Evolutionary conservation across 2,329 filamentous ascomycete genomes (phyloP), one percentile per base, ranked within the genome.

Genomic region (Simplicillium sp.): DNA sequence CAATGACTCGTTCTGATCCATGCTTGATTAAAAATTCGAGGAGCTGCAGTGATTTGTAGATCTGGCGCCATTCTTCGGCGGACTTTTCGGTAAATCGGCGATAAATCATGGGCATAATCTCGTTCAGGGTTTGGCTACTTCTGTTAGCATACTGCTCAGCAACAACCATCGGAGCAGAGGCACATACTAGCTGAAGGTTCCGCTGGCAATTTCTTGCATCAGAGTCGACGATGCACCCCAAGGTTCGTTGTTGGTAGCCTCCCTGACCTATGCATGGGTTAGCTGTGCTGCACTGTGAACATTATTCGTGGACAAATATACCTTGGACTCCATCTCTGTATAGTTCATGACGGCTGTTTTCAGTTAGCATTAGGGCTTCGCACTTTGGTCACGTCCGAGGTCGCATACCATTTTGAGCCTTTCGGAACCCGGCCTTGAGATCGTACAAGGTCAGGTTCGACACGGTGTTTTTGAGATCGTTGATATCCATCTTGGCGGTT

Each of bases 101-200:
- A 71, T 98, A 98, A 58, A 98, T 95, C 87, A 98, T 92, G 50
- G 92, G 92, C 92, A 98, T 98, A 60, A 98, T 97, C 65, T 98
- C 92, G 64, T 97, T 97, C 43, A 98, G 80, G 39, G 89, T 79
- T 79, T 95, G 88, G 61, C 90, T 96, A 58, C 43, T 34, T 14
- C 36, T 13, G 53, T 56, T 40, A 56, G 44, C 37, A 35, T 20
- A 40, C 41, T 37, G 29, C n/a, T 25, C 20, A 25, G 20, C 6
- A 9, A 25, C 9, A 25, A 6, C 6, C 9, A 6, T 25, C 5
- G 9, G 20, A 6, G 20, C 9, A 25, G 20, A 25, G 20, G 16
- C 15, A 31, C 87, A 57, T 71, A 97, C 92, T 97, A 98, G 68
- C 90, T 97, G 67, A 95, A 94, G 44, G 92, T 98, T 55, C 81